Evolutionary conservation across 2,329 filamentous ascomycete genomes (phyloP).

Genomic region (Endothia cerciana): DNA sequence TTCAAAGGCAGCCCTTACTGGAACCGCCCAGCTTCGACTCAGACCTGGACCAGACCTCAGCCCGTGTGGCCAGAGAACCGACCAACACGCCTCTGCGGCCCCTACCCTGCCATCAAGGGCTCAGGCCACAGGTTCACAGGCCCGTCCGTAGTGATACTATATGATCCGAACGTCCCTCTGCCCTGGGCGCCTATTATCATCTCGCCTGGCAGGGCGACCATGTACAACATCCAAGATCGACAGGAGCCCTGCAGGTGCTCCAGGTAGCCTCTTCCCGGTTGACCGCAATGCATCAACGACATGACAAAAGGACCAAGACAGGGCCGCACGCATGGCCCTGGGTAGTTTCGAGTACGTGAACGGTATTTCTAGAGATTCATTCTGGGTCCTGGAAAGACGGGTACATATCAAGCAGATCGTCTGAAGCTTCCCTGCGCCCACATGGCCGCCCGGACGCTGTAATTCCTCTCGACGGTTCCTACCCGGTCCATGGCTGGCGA

Average conservation of each 20-base stretch:
- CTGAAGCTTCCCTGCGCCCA: conserved; percentile 8
- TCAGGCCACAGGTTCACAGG: too few species aligned
- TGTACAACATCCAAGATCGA: not conserved
- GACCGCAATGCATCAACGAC: not conserved
- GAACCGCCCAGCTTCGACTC: not conserved
- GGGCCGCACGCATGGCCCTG: not conserved
- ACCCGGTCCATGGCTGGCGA: not conserved
- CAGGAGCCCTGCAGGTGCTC: not conserved
- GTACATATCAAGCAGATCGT: not conserved
- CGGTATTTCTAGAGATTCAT: not conserved
- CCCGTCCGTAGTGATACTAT: too few species aligned
- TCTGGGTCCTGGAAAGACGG: not conserved
- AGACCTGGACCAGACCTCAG: too few species aligned
- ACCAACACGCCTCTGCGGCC: not conserved
- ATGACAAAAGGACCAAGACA: not conserved
- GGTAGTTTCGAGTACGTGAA: not conserved
- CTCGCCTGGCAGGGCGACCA: not conserved
- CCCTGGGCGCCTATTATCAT: not conserved
- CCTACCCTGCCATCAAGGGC: too few species aligned
- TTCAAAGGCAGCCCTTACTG: not conserved
- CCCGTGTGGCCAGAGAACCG: too few species aligned
- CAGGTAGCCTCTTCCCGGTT: not conserved
- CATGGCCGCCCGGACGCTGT: conserved; percentile 6
- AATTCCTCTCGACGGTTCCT: not conserved
- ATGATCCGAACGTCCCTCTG: too few species aligned